phyloP scores from a whole-genome alignment of 371 early-diverging fungal species.

The Apophysomyces elegans region DNA sequence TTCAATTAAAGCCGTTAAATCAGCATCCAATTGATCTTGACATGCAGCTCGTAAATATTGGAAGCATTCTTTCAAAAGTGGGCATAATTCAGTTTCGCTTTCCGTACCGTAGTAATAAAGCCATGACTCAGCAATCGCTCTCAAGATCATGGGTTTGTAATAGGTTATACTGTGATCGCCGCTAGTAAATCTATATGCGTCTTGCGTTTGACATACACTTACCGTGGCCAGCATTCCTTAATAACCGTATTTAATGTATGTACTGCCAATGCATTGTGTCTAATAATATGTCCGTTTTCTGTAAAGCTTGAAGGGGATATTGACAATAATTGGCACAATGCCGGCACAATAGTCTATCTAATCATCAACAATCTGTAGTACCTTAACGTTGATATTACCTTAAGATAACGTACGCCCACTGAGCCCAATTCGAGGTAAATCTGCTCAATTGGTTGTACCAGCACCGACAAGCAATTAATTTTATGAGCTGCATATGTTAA shows the following conservation, averaged over 20 bases:
- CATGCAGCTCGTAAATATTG: constrained; percentile 6
- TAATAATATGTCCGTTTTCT: not conserved
- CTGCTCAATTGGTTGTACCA: constrained; percentile 23
- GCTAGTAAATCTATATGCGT: not conserved
- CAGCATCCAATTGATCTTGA: not conserved
- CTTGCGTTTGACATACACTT: not conserved
- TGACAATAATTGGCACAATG: constrained; percentile 15
- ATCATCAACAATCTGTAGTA: not conserved
- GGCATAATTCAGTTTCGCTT: constrained; percentile 19
- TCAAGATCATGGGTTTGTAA: constrained; percentile 29
- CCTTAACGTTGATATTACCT: constrained; percentile 17
- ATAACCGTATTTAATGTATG: constrained; percentile 27
- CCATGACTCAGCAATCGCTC: constrained; percentile 36
- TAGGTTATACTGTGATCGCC: constrained; percentile 20
- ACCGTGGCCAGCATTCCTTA: constrained; percentile 44
- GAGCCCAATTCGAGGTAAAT: constrained; percentile 29
- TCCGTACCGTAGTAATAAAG: constrained; percentile 16
- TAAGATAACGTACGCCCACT: constrained; percentile 36
- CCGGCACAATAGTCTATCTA: constrained; percentile 20
- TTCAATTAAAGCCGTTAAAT: constrained; percentile 1
- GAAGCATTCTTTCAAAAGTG: constrained; percentile 15
- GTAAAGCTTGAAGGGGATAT: not conserved
- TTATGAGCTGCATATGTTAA: constrained; percentile 32
- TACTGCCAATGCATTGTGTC: constrained; percentile 23
- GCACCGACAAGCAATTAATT: constrained; percentile 18